Evolutionary conservation across 2,329 filamentous ascomycete genomes (phyloP), one percentile per base, ranked within the genome.

Genomic region (Rutstroemia sydowiana): DNA sequence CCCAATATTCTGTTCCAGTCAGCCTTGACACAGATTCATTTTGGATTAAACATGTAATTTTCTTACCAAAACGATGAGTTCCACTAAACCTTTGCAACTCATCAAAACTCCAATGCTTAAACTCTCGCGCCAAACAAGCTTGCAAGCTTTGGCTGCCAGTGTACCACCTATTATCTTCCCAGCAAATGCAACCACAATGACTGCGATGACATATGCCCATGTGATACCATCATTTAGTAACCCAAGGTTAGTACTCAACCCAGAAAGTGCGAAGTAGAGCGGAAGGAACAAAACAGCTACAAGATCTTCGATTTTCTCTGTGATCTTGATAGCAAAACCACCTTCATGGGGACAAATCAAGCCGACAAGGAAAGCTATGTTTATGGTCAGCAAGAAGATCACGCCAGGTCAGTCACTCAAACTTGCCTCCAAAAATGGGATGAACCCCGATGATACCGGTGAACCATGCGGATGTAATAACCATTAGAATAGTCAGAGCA

Each of bases 1-100:
- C 41, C 90, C 89, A 60, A 97, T 89, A 63, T 87, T 87, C 76
- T 82, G 10, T 36, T 50, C 1, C 20, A 32, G 23, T 26, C 23
- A 26, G 23, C 23, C 23, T 26, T 26, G 23, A 8, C 23, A 26
- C 23, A 26, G 43, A n/a, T 20, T n/a, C n/a, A n/a, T n/a, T n/a
- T 26, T 26, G 23, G 23, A 44, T 51, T 36, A 46, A n/a, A 30
- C 16, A 11, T 41, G 13, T 34, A 11, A 20, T 31, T n/a, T 11
- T 62, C 82, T 70, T 74, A 91, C 88, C 68, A 95, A 68, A n/a
- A 96, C 91, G 66, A 97, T 96, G 48, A 97, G 73, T 68, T 96
- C 91, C 0, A 96, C 91, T 9, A 97, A 75, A 62, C 92, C 92
- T 69, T 97, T 97, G 69, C 92, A 97, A 70, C 88, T 95, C 92